Conservation (phyloP, 805 yeast species). For the Zygosaccharomyces lentus region DNA sequence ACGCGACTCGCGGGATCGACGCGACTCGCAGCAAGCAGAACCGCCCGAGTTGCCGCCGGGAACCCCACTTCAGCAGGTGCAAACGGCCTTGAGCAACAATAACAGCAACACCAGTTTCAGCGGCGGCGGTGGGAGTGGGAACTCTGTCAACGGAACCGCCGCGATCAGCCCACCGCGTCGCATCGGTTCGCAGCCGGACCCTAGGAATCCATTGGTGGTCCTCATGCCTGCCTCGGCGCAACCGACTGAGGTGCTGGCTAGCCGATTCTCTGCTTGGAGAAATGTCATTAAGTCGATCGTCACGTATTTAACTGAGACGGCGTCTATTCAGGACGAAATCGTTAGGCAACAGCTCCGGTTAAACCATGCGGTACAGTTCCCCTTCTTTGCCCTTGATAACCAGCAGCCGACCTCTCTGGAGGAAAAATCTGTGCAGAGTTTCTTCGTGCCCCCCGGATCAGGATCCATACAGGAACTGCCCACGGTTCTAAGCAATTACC, state of each 20-base stretch:
- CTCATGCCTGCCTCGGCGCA: conserved; percentile 56
- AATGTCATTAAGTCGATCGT: conserved; percentile 69
- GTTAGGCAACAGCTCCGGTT: conserved; percentile 77
- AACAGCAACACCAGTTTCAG: background rate
- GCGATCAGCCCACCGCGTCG: conserved; percentile 6
- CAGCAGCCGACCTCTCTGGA: conserved; percentile 27
- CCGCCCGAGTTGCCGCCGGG: conserved; percentile 10
- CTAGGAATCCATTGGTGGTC: conserved; percentile 46
- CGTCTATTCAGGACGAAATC: conserved; percentile 82
- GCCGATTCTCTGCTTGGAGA: conserved; percentile 84
- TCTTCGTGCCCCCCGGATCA: conserved; percentile 72
- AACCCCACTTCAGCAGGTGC: conserved; percentile 12
- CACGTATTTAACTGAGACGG: conserved; percentile 71
- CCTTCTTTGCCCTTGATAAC: conserved; percentile 32
- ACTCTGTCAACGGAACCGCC: background rate
- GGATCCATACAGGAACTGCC: conserved; percentile 85
- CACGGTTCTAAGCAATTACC: conserved; percentile 60
- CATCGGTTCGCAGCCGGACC: conserved; percentile 34
- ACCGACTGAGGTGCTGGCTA: conserved; percentile 85
- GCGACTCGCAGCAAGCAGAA: background rate
- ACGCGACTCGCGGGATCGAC: background rate
- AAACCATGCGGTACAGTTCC: conserved; percentile 65
- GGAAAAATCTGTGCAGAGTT: conserved; percentile 35
- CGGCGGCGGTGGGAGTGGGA: conserved; percentile 2
- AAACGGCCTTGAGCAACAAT: background rate